Evolutionary conservation across 1,139 yeast genomes (phyloP).

Genomic region (Yamadazyma oceani): DNA sequence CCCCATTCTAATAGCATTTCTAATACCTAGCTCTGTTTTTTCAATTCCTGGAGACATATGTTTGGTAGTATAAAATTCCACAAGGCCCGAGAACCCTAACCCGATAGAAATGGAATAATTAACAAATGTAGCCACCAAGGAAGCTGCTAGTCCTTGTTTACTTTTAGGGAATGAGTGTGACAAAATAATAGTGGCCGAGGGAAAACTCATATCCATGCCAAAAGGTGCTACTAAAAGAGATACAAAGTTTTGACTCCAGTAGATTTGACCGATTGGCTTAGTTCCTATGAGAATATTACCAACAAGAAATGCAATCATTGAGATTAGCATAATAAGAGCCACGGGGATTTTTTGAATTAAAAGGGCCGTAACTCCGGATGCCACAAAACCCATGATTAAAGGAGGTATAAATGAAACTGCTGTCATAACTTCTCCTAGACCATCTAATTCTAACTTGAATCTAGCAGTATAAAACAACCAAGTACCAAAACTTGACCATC

Average conservation of each 20-base stretch:
- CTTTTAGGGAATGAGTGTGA: conserved; percentile 50
- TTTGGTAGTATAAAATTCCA: conserved; percentile 44
- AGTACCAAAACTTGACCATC: conserved; percentile 63
- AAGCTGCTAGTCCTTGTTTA: conserved; percentile 67
- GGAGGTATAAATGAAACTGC: conserved; percentile 44
- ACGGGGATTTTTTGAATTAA: conserved; percentile 40
- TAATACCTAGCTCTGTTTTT: conserved; percentile 33
- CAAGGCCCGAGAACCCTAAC: conserved; percentile 64
- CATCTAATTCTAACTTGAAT: conserved; percentile 33
- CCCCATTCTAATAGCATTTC: conserved; percentile 49
- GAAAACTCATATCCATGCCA: conserved; percentile 69
- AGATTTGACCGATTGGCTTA: conserved; percentile 14
- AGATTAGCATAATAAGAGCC: conserved; percentile 41
- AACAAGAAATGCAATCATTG: conserved; percentile 23
- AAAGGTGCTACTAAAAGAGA: conserved; percentile 47
- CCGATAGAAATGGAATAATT: conserved; percentile 66
- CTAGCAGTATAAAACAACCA: conserved; percentile 52
- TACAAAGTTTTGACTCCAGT: conserved; percentile 44
- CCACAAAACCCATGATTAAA: conserved; percentile 41
- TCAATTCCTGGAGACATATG: conserved; percentile 23
- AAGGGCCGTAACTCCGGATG: conserved; percentile 45
- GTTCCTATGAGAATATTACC: conserved; percentile 15
- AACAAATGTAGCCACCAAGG: conserved; percentile 59
- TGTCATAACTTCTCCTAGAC: conserved; percentile 31
- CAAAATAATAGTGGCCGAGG: conserved; percentile 57